Base-by-base conservation (phyloP, 2,329 filamentous ascomycete genomes). In the Fusarium aywerte region DNA sequence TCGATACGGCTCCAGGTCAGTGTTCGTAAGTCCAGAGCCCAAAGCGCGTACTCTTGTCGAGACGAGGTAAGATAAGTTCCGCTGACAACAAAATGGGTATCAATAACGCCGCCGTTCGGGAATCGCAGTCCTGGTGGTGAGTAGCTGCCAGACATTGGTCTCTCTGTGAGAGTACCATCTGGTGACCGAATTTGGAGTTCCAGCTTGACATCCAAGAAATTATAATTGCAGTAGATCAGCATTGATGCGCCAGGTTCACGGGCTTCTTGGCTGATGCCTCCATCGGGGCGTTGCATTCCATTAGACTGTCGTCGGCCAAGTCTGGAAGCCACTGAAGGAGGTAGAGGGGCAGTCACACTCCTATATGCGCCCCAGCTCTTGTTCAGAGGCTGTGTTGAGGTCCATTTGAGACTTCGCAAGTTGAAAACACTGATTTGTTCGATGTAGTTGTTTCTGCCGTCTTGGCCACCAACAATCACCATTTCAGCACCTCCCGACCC, bases 381-480 rank as follows among this genome's bases (percentile, higher is more conserved):
- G 49, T 93, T 94, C 43, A 98, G 84, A 2, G 90, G 84, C 67
- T 92, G 92, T 3, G 93, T 97, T 18, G 92, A 92, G 2, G 93
- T 97, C 96, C 96, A 99, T 79, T 96, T 97, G 61, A 98, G 81
- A 76, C 93, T 97, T 47, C 96, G 88, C 25, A 99, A 83, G 74
- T 99, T 99, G 83, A 99, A 99, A 4, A 99, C 93, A 76, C 93
- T 98, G 67, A 99, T 96, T 79, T 99, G 93, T 78, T 99, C 95
- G 70, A 99, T 99, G 76, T 99, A 99, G 77, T 97, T 94, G 77
- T 99, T 99, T n/a, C 91, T 90, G 53, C 92, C 96, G 75, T 99
- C 96, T 78, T 99, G 96, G 0, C 96, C 96, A 62, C 96, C 96
- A 9, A 98, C 94, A 15, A 99, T 90, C 7, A 99, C 87, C 95